These are phyloP conservation scores for Dendrobium chrysotoxum DNA, from an alignment of 106 monocot genomes.

Conservation along the genomic window DNA sequence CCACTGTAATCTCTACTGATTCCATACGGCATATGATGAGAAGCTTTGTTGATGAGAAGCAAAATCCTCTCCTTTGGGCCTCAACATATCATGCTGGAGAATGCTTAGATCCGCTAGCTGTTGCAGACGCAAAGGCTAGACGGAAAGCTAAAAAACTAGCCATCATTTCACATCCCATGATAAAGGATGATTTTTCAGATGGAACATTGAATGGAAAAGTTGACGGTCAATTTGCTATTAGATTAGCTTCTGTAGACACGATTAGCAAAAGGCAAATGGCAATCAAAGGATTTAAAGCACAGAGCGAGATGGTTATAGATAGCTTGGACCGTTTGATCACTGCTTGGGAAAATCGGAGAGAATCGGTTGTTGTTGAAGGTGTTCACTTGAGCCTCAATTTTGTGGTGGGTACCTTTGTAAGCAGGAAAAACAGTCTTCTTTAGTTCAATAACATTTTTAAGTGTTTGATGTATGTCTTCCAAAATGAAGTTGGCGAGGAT, in stretches of 20 bases:
- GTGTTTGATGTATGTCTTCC: not conserved
- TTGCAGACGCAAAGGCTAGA: constrained; percentile 78
- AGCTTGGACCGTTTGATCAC: constrained; percentile 89
- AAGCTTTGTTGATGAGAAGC: constrained; percentile 66
- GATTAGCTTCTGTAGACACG: constrained; percentile 22
- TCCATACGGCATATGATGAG: constrained; percentile 98
- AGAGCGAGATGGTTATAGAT: constrained; percentile 98
- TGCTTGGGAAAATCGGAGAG: constrained; percentile 85
- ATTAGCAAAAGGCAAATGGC: constrained; percentile 71
- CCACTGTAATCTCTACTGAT: constrained; percentile 87
- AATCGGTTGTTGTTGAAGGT: constrained; percentile 93
- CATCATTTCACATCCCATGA: constrained; percentile 5
- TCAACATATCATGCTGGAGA: constrained; percentile 99
- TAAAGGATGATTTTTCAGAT: constrained; percentile 24
- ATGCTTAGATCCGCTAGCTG: constrained; percentile 72
- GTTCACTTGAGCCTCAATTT: constrained; percentile 97
- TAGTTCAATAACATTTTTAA: not conserved
- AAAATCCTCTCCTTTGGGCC: constrained; percentile 93
- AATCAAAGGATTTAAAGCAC: constrained; percentile 85
- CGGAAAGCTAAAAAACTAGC: constrained; percentile 52
- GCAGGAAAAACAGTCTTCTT: not conserved
- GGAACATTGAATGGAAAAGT: constrained; percentile 20
- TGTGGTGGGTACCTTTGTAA: constrained; percentile 54
- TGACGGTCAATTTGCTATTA: constrained; percentile 17
- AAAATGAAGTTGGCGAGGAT: too few relatives aligned